A percentile compares a stretch with the other conserved stretches of the same genome.
These are phyloP conservation scores for Diplodia sapinea DNA, from an alignment of 2,329 filamentous ascomycete genomes.

Conservation along the genomic window DNA sequence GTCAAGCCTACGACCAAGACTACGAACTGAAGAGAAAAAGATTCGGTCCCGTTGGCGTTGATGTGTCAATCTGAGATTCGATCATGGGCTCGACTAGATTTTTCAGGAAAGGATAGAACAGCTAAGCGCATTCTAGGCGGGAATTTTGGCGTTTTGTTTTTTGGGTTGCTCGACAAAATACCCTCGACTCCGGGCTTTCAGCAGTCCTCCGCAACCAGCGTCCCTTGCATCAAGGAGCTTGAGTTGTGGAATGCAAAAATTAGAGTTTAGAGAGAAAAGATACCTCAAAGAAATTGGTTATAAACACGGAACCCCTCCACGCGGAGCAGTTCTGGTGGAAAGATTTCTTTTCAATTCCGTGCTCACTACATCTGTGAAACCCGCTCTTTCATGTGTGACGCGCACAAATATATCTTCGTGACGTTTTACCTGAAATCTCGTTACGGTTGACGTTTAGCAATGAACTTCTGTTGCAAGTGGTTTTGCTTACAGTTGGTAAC, in stretches of 20 bases:
- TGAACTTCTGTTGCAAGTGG: no score
- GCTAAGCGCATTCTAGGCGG: slow-evolving; percentile 1
- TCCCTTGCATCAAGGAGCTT: no score
- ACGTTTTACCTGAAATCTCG: no score
- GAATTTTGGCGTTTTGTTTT: slow-evolving; percentile 25
- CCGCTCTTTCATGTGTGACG: neutral
- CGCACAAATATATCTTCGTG: no score
- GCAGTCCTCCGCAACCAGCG: slow-evolving; percentile 6
- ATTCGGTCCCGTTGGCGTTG: neutral
- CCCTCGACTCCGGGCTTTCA: slow-evolving; percentile 1
- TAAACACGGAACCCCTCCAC: neutral
- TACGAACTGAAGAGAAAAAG: slow-evolving; percentile 4
- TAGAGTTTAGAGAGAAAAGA: slow-evolving; percentile 6
- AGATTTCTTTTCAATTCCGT: neutral
- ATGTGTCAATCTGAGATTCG: neutral
- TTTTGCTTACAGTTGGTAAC: no score
- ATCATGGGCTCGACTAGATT: neutral
- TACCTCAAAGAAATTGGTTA: slow-evolving; percentile 6
- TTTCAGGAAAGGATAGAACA: neutral
- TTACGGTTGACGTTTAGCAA: no score
- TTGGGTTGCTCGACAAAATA: slow-evolving; percentile 12
- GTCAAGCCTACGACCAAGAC: slow-evolving; percentile 15
- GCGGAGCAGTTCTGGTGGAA: neutral
- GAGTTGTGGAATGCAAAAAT: neutral
- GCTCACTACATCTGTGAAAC: neutral